Base-by-base conservation (phyloP, 352 stramenopile genomes). In the Phytopythium mirpurense region DNA sequence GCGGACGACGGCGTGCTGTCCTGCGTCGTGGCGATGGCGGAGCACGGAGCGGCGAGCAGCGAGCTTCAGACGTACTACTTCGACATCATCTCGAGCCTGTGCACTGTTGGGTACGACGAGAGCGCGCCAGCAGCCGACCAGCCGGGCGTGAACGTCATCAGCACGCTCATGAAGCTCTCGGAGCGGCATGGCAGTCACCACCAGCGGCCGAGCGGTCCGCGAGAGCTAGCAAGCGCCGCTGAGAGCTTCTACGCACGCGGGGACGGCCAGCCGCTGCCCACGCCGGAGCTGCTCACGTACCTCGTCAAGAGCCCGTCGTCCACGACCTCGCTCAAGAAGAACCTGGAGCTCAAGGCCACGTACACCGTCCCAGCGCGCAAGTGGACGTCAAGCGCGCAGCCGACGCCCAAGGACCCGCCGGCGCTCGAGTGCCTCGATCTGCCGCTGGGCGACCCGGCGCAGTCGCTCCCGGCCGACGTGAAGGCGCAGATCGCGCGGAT, bases 71-170 rank as follows among this genome's bases (percentile, higher is more conserved):
- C 19, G n/a, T 66, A 70, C 38, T 90, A 75, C 60, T 92, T 92
- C 51, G 77, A 87, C 53, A 70, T 92, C 19, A 69, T 90, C 29
- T 87, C 82, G 12, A 87, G 87, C 34, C 37, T 90, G 5, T 89
- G 82, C 44, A 69, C 65, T 2, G 55, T 78, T 29, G 61, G 84
- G 56, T 92, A 80, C 58, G 73, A 89, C 23, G 59, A 72, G 11
- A 65, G 72, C 32, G 45, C 65, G 21, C 65, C 65, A 11, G 10
- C 46, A 6, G 26, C 27, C 5, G 35, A 67, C 8, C 55, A 56
- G 15, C 62, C 62, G 0, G 71, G 83, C 35, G 81, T 87, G 57
- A 92, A 92, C 43, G 75, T 92, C 27, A 74, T 92, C 40, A 70
- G 65, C 45, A 88, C 74, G 11, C 62, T 92, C 8, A 81, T 75